A percentile compares a stretch with the other conserved stretches of the same genome.
phyloP scores from a whole-genome alignment of 2,329 filamentous ascomycete species.

The Fusarium nanum region DNA sequence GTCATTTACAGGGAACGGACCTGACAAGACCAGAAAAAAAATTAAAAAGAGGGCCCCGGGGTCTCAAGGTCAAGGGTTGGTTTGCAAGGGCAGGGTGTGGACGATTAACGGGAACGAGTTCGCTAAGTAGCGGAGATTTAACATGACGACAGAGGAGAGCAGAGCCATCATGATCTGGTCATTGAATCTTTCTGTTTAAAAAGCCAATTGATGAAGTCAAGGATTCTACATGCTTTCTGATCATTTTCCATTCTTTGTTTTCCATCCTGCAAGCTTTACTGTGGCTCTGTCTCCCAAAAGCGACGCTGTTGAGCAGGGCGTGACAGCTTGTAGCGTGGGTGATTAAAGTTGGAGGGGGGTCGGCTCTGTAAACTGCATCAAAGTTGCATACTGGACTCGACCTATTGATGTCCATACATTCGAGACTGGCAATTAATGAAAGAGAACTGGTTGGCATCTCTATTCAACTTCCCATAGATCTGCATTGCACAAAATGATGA shows the following conservation, averaged over 20 bases:
- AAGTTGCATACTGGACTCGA: not conserved
- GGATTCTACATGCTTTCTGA: not conserved
- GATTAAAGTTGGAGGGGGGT: constrained; percentile 26
- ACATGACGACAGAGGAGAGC: constrained; percentile 13
- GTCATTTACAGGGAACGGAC: constrained; percentile 17
- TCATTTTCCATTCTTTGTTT: not conserved
- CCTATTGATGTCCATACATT: not conserved
- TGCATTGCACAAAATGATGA: constrained; percentile 27
- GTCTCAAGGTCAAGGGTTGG: constrained; percentile 16
- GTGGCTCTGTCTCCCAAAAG: constrained; percentile 4
- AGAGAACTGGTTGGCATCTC: not conserved
- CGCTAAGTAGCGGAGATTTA: constrained; percentile 38
- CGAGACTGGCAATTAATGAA: not conserved
- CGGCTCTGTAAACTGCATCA: not conserved
- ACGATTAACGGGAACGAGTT: constrained; percentile 36
- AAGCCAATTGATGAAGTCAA: constrained; percentile 14
- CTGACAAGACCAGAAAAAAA: constrained; percentile 8
- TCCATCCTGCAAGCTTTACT: not conserved
- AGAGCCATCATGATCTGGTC: not conserved
- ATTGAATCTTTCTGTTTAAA: not conserved
- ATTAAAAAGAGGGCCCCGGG: constrained; percentile 38
- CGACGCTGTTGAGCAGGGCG: constrained; percentile 17
- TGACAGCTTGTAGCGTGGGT: constrained; percentile 13
- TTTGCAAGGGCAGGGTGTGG: constrained; percentile 26
- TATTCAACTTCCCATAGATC: constrained; percentile 8